Base-by-base conservation (phyloP, 169 alveolate genomes). In the Perkinsus olseni region DNA sequence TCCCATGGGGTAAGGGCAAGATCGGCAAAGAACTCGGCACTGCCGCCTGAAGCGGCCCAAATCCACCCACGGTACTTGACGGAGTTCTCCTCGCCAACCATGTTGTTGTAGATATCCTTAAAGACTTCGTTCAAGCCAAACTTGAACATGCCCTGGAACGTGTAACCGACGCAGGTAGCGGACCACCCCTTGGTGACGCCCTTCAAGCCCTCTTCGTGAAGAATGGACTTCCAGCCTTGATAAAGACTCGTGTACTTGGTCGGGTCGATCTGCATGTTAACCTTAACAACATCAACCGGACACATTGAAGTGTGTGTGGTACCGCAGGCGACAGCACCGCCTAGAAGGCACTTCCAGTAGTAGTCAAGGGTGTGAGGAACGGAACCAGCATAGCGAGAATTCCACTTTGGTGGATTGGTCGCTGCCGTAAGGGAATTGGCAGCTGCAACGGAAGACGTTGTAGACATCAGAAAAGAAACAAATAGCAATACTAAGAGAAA, bases 21-120 rank as follows among this genome's bases (percentile, higher is more conserved):
- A 90, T 98, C 99, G 74, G 99, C 99, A 92, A 98, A 97, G 92
- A 98, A 95, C 93, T 98, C 99, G 38, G 99, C 99, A 38, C 98
- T 97, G 91, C 99, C 99, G 45, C 99, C 97, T 37, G 99, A 97
- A 36, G 97, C 96, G 51, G 97, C 94, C 99, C 99, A 98, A 91
- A 98, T 97, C 74, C 96, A 92, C 10, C 98, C 98, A 96, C 97
- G 97, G 95, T 97, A 96, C 94, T 97, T 95, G 45, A 93, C 95
- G 38, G 99, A 98, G 38, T 95, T 95, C 93, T 96, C 98, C 74
- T 94, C 97, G 24, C 98, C 99, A 13, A 95, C 74, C 91, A 91
- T 74, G 74, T 93, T 93, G 38, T 95, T 97, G 94, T 97, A 98
- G 21, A 98, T 96, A 95, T 98, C 99, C 95, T 98, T 98, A 97